Evolutionary conservation across 2,329 filamentous ascomycete genomes (phyloP).

Genomic region (Acrocalymma vagum): DNA sequence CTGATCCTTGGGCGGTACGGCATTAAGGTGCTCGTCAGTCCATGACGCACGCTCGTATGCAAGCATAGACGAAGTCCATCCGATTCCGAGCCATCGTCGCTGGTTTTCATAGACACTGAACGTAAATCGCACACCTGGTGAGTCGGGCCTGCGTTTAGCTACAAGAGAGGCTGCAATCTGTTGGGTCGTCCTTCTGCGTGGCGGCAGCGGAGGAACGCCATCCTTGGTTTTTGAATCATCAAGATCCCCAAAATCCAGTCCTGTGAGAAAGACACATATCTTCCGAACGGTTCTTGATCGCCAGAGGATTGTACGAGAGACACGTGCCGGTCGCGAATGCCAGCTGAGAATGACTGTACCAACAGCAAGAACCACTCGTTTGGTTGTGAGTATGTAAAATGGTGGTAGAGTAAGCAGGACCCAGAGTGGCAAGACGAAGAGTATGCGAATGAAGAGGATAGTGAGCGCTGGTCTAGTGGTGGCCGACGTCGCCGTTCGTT

Average conservation of each 20-base stretch:
- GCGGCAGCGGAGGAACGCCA: constrained; percentile 47
- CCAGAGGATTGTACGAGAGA: constrained; percentile 90
- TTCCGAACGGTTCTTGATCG: constrained; percentile 79
- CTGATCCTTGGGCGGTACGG: constrained; percentile 76
- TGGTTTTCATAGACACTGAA: constrained; percentile 98
- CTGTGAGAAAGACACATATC: constrained; percentile 77
- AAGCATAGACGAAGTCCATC: constrained; percentile 92
- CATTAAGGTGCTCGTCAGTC: constrained; percentile 95
- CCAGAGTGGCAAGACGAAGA: constrained; percentile 91
- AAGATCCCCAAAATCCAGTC: constrained; percentile 72
- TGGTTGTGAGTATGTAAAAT: constrained; percentile 84
- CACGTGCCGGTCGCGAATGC: constrained; percentile 87
- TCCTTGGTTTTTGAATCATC: constrained; percentile 36
- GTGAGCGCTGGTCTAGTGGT: constrained; percentile 91
- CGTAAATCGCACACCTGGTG: constrained; percentile 89
- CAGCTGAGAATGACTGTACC: constrained; percentile 89
- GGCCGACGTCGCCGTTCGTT: constrained; percentile 87
- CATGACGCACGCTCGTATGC: constrained; percentile 89
- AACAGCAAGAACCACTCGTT: constrained; percentile 81
- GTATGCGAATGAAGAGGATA: constrained; percentile 85
- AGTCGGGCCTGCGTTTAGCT: constrained; percentile 54
- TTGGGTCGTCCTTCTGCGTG: constrained; percentile 55
- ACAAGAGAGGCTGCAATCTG: constrained; percentile 57
- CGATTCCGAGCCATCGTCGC: constrained; percentile 90
- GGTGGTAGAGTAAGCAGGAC: constrained; percentile 82